Base-by-base conservation (phyloP, 225 moss, liverwort and hornwort species). In the Pleurozium schreberi region DNA sequence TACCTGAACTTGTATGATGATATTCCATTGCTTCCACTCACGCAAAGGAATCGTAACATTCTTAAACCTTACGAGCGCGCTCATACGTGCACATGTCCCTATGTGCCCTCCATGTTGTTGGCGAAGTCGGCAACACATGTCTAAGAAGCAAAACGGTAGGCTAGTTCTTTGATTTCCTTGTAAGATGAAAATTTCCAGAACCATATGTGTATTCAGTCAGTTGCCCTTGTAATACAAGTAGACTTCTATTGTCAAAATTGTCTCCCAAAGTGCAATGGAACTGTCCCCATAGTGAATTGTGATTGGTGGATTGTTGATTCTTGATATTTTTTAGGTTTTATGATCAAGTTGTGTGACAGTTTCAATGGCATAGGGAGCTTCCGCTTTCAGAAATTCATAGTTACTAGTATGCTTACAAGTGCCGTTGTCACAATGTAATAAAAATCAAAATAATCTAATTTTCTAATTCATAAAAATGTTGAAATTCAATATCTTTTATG, bases 281-380 rank as follows among this genome's bases (percentile, higher is more conserved):
- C 1, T 0, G 0, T 5, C 14, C 5, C 2, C 3, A 9, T 40
- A 69, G 0, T 7, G 2, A 69, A 69, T 1, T 14, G 5, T 5
- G 1, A 30, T 30, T 47, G 30, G 30, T 74, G 6, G 6, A 47
- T 47, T 71, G 27, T 43, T 28, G 17, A 43, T 71, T 73, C 28
- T 17, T 2, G 0, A 43, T 2, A 43, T 43, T 71, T 30, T 0
- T n/a, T n/a, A n/a, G 0, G 4, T 71, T 28, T 28, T 18, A 7
- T 28, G 10, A 23, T 0, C 3, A 17, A 43, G 4, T 0, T 71
- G 3, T 15, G 2, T 23, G 5, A 27, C 0, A 1, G 1, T 71
- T 42, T 43, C 5, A 15, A 3, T 70, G 6, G 5, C 8, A 12
- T 1, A 71, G 5, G 4, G 5, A 43, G 10, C 10, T 71, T 75